These are phyloP conservation scores for Botrytis hyacinthi DNA, from an alignment of 2,329 filamentous ascomycete species.

Conservation along the genomic window DNA sequence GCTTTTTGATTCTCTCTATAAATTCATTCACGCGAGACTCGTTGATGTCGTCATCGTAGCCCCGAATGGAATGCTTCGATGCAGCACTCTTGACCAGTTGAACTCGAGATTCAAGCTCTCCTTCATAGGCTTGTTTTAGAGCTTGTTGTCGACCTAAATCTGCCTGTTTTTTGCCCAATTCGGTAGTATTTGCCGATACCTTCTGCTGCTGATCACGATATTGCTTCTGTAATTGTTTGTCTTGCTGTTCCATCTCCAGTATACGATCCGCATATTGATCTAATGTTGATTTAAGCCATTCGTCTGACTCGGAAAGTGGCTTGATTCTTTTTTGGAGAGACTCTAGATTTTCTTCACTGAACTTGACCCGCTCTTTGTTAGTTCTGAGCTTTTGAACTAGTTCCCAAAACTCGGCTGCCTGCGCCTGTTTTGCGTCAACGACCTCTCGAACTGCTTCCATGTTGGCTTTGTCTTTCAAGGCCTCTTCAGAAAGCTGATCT, in stretches of 20 bases:
- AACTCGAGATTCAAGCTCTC: constrained; percentile 69
- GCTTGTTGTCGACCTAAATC: constrained; percentile 79
- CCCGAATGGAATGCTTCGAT: constrained; percentile 72
- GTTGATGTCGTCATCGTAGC: constrained; percentile 76
- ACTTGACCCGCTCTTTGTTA: constrained; percentile 72
- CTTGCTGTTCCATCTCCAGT: constrained; percentile 60
- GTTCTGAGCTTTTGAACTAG: constrained; percentile 73
- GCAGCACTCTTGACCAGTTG: constrained; percentile 77
- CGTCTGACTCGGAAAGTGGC: constrained; percentile 76
- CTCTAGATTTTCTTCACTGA: constrained; percentile 69
- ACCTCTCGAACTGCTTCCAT: constrained; percentile 41
- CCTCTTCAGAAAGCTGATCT: constrained; percentile 57
- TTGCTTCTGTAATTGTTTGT: constrained; percentile 58
- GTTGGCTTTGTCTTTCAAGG: constrained; percentile 48
- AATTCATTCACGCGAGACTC: constrained; percentile 74
- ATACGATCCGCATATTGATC: constrained; percentile 77
- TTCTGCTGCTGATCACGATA: constrained; percentile 63
- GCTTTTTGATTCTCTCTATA: constrained; percentile 71
- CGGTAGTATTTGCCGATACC: constrained; percentile 46
- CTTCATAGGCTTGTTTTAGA: constrained; percentile 82
- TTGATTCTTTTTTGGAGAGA: constrained; percentile 70
- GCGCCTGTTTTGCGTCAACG: constrained; percentile 65
- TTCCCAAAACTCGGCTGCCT: constrained; percentile 70
- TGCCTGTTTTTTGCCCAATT: constrained; percentile 53
- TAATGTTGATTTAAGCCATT: constrained; percentile 68